phyloP scores from a whole-genome alignment of 495 filamentous ascomycete genomes.

The Chaetomidium leptoderma region DNA sequence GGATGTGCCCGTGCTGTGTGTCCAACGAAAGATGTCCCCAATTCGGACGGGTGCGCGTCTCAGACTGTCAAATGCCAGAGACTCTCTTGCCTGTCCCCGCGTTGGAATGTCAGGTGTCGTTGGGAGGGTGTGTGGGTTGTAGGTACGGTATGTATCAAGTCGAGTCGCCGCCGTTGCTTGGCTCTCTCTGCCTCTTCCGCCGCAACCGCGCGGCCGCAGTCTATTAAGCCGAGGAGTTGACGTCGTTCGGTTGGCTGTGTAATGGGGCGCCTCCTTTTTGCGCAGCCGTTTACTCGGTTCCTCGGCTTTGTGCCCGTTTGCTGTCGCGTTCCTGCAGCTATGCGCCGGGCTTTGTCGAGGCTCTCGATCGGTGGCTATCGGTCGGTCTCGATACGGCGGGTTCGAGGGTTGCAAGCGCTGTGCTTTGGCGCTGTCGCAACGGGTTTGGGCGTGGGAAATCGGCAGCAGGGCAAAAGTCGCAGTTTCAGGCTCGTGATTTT shows the following conservation, averaged over 20 bases:
- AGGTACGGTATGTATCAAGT: conserved; percentile 5
- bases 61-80: conserved; percentile 11
- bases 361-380: background rate
- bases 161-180: background rate
- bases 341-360: conserved; percentile 7
- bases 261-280: conserved; percentile 3
- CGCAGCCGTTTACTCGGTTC: background rate
- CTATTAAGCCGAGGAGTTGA: conserved; percentile 7
- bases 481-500: conserved; percentile 31
- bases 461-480: conserved; percentile 23
- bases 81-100: background rate
- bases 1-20: background rate
- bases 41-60: conserved; percentile 5
- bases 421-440: conserved; percentile 17
- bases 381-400: background rate
- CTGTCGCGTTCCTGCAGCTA: too few species aligned
- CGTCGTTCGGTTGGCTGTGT: conserved; percentile 16
- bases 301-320: conserved; percentile 1
- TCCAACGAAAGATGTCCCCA: background rate
- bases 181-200: background rate
- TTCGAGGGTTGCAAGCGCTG: background rate
- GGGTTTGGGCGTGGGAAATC: conserved; percentile 19
- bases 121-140: background rate
- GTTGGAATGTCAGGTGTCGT: background rate
- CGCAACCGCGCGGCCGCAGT: conserved; percentile 13